Conservation (phyloP, 2,329 filamentous ascomycete species). For the Biscogniauxia mediterranea region DNA sequence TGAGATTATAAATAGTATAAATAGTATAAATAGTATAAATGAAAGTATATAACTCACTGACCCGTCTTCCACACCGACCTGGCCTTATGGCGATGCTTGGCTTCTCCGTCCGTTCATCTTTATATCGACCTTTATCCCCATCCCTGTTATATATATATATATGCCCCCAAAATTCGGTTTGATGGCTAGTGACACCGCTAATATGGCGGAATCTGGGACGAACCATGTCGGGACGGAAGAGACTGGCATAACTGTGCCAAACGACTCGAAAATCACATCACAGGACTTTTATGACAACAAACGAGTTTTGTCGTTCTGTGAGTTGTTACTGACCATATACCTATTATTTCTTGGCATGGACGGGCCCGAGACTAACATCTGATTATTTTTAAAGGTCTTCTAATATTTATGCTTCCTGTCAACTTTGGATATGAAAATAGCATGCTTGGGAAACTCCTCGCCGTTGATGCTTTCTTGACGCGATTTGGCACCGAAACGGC, state of each 20-base stretch:
- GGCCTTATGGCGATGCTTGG: background rate
- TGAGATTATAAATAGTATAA: background rate
- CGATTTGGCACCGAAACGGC: background rate
- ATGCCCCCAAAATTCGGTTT: background rate
- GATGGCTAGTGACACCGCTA: background rate
- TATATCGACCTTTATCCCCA: background rate
- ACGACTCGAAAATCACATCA: background rate
- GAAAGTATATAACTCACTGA: background rate
- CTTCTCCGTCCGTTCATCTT: background rate
- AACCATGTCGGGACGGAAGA: background rate
- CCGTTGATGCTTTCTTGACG: background rate
- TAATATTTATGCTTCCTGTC: background rate
- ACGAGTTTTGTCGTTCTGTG: background rate
- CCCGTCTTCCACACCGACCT: background rate
- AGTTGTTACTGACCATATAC: background rate
- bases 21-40: background rate
- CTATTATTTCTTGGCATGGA: background rate
- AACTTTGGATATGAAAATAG: background rate
- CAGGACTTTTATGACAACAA: background rate
- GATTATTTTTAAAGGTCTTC: background rate
- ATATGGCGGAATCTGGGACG: background rate
- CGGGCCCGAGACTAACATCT: background rate
- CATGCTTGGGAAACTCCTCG: background rate
- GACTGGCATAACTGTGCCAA: background rate
- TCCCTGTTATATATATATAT: background rate